Conservation (phyloP, 192 early-diverging fungal genomes). For the Coemansia umbellata region DNA sequence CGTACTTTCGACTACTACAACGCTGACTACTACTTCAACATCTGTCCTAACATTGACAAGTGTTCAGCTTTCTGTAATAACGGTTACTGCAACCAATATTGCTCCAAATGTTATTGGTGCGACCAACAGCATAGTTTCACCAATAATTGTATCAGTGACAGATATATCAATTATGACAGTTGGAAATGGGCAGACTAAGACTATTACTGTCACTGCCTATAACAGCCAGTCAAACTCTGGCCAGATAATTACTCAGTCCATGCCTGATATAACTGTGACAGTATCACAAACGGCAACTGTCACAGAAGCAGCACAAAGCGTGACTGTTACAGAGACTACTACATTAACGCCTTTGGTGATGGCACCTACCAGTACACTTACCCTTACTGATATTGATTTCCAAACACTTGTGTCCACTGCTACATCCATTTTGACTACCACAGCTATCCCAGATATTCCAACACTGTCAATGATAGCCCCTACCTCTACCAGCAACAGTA, state of each 20-base stretch:
- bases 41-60: constrained; percentile 1
- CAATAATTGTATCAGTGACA: neutral
- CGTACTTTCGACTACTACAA: neutral
- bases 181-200: neutral
- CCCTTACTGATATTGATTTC: neutral
- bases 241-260: no score
- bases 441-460: neutral
- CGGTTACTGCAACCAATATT: neutral
- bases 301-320: neutral
- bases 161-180: neutral
- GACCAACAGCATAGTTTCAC: neutral
- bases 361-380: neutral
- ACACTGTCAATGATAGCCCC: neutral
- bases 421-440: no score
- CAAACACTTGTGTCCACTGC: neutral
- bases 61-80: neutral
- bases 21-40: neutral
- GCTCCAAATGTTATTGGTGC: neutral
- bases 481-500: neutral
- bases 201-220: neutral
- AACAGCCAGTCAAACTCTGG: no score
- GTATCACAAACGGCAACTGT: neutral
- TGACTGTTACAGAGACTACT: constrained; percentile 1
- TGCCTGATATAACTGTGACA: no score
- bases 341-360: no score